Percentiles rank a stretch among this genome's conserved stretches.
phyloP scores from a whole-genome alignment of 164 flowering plant genomes.

The Nelumbo lutea region DNA sequence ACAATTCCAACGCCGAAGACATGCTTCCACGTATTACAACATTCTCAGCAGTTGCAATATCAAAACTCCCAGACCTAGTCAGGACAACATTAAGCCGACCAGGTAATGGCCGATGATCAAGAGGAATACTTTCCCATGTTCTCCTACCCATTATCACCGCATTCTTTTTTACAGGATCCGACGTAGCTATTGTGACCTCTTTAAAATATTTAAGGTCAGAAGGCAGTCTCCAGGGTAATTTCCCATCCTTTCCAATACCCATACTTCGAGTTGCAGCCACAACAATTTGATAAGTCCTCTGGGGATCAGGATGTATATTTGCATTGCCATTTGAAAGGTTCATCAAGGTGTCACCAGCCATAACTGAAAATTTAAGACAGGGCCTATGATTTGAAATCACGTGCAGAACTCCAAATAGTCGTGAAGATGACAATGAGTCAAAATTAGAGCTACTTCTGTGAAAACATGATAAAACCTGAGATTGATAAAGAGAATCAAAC shows the following conservation, averaged over 20 bases:
- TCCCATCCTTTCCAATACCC: conserved; percentile 96
- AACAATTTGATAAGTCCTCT: conserved; percentile 79
- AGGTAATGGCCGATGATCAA: conserved; percentile 63
- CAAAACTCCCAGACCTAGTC: conserved; percentile 79
- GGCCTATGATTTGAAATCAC: neutral
- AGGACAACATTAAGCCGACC: conserved; percentile 91
- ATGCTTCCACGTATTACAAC: conserved; percentile 86
- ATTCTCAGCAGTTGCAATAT: conserved; percentile 74
- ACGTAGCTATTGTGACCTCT: conserved; percentile 57
- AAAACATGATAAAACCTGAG: conserved; percentile 26
- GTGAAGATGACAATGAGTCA: conserved; percentile 1
- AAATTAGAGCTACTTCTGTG: conserved; percentile 14
- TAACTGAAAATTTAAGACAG: conserved; percentile 18
- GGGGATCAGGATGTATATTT: conserved; percentile 27
- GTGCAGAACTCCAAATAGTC: conserved; percentile 3
- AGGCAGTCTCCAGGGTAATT: conserved; percentile 85
- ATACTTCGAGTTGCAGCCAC: conserved; percentile 76
- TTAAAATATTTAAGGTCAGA: conserved; percentile 78
- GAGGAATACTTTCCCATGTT: conserved; percentile 94
- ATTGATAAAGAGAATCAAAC: conserved; percentile 6
- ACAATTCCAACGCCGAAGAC: conserved; percentile 65
- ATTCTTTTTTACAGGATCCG: conserved; percentile 73
- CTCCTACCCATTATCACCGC: conserved; percentile 95
- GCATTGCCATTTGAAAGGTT: conserved; percentile 38
- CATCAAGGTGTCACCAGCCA: conserved; percentile 34